These are phyloP conservation scores for Ramaria sp. DNA, from an alignment of 768 basidiomycete genomes.

Conservation along the genomic window DNA sequence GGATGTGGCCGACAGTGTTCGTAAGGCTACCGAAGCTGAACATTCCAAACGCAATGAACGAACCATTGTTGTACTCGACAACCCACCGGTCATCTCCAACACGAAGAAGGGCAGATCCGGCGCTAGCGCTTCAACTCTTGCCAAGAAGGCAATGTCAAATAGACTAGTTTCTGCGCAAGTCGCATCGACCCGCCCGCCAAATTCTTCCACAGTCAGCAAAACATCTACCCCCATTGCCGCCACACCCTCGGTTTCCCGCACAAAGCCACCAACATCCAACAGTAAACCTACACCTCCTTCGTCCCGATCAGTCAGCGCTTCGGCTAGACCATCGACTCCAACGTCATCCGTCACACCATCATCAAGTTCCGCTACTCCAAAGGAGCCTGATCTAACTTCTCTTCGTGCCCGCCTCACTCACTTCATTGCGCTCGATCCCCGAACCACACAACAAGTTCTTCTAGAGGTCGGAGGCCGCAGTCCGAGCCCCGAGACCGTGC, in stretches of 20 bases:
- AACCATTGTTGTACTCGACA: conserved; percentile 32
- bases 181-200: conserved; percentile 19
- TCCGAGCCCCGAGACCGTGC: not conserved
- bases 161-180: conserved; percentile 8
- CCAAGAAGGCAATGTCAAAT: conserved; percentile 7
- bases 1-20: conserved; percentile 33
- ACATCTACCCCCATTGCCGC: conserved; percentile 19
- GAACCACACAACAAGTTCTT: conserved; percentile 1
- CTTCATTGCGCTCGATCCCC: conserved; percentile 3
- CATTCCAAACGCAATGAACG: conserved; percentile 41
- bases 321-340: conserved; percentile 39
- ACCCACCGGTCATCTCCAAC: conserved; percentile 20
- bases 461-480: not conserved
- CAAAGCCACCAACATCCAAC: conserved; percentile 15
- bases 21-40: conserved; percentile 22
- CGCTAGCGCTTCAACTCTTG: conserved; percentile 6
- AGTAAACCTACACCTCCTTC: conserved; percentile 16
- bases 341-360: conserved; percentile 19
- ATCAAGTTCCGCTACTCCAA: not conserved
- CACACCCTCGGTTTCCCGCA: conserved; percentile 9
- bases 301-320: conserved; percentile 35
- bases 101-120: conserved; percentile 31
- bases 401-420: conserved; percentile 6
- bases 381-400: not conserved
- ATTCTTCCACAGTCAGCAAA: conserved; percentile 17